These are phyloP conservation scores for Fraxinus paxiana DNA, from an alignment of 305 asterid genomes.

Conservation along the genomic window DNA sequence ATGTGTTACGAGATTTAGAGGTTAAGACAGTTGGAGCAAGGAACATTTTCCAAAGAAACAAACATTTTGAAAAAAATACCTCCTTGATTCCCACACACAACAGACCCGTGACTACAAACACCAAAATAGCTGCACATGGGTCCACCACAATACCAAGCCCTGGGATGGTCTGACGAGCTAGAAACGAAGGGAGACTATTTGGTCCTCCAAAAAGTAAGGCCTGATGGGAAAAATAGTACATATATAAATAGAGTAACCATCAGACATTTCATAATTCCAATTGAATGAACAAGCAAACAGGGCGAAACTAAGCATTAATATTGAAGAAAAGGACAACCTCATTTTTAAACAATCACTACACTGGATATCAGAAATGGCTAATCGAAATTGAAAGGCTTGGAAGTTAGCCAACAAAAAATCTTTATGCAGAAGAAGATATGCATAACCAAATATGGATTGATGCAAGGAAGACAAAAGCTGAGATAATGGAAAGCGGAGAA, in stretches of 20 bases:
- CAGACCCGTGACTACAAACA: slow-evolving; percentile 71
- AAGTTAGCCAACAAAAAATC: background rate
- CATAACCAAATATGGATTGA: background rate
- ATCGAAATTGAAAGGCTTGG: background rate
- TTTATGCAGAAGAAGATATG: background rate
- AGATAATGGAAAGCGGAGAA: background rate
- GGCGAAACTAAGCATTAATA: background rate
- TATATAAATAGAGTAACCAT: slow-evolving; percentile 21
- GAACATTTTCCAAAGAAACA: background rate
- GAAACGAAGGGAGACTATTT: slow-evolving; percentile 63
- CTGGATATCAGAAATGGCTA: background rate
- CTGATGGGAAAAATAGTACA: slow-evolving; percentile 30
- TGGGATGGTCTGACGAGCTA: slow-evolving; percentile 81
- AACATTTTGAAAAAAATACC: slow-evolving; percentile 40
- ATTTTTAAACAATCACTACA: background rate
- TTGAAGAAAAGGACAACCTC: background rate
- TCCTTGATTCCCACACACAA: slow-evolving; percentile 86
- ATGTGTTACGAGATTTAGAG: slow-evolving; percentile 20
- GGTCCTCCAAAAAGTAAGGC: slow-evolving; percentile 87
- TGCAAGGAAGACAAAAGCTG: background rate
- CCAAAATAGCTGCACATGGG: slow-evolving; percentile 79
- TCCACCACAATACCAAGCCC: slow-evolving; percentile 68
- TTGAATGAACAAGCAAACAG: background rate
- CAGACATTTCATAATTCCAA: slow-evolving; percentile 1
- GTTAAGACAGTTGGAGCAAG: slow-evolving; percentile 6